These are phyloP conservation scores for Aplosporella prunicola DNA, from an alignment of 2,329 filamentous ascomycete genomes.

Conservation along the genomic window DNA sequence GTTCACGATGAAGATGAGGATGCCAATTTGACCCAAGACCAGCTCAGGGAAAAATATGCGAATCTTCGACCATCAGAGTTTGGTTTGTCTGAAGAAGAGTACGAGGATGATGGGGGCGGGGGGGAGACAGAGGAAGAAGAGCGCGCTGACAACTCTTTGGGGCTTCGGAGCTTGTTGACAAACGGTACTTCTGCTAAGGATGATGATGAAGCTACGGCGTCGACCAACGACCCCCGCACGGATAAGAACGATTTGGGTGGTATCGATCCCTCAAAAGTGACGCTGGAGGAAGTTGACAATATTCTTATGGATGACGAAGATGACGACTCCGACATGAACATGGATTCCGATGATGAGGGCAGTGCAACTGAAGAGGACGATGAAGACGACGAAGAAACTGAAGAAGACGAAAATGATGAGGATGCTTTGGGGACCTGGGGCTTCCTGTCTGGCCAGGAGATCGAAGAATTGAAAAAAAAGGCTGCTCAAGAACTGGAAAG, in stretches of 20 bases:
- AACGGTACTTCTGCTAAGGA: slow-evolving; percentile 2
- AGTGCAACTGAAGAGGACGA: slow-evolving; percentile 11
- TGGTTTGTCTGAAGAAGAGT: slow-evolving; percentile 35
- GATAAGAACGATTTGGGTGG: no score
- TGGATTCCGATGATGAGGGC: slow-evolving; percentile 13
- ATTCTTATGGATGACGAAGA: slow-evolving; percentile 26
- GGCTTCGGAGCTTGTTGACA: slow-evolving; percentile 7
- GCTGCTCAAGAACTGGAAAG: slow-evolving; percentile 6
- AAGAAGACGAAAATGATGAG: slow-evolving; percentile 32
- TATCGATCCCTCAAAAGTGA: slow-evolving; percentile 27
- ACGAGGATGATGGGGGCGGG: slow-evolving; percentile 23
- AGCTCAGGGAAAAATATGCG: slow-evolving; percentile 60
- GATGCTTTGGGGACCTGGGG: slow-evolving; percentile 7
- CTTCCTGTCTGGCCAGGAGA: slow-evolving; percentile 7
- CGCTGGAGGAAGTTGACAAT: slow-evolving; percentile 33
- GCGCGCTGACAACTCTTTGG: slow-evolving; percentile 17
- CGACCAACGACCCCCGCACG: background rate
- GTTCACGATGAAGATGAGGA: slow-evolving; percentile 44
- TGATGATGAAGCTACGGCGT: background rate
- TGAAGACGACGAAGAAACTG: slow-evolving; percentile 36
- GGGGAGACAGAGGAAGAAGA: slow-evolving; percentile 25
- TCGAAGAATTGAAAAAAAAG: slow-evolving; percentile 8
- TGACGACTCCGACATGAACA: slow-evolving; percentile 6
- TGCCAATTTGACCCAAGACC: slow-evolving; percentile 58
- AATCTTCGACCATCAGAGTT: no score